These are phyloP conservation scores for Rhizopogon rudus DNA, from an alignment of 768 basidiomycete species.

Conservation along the genomic window DNA sequence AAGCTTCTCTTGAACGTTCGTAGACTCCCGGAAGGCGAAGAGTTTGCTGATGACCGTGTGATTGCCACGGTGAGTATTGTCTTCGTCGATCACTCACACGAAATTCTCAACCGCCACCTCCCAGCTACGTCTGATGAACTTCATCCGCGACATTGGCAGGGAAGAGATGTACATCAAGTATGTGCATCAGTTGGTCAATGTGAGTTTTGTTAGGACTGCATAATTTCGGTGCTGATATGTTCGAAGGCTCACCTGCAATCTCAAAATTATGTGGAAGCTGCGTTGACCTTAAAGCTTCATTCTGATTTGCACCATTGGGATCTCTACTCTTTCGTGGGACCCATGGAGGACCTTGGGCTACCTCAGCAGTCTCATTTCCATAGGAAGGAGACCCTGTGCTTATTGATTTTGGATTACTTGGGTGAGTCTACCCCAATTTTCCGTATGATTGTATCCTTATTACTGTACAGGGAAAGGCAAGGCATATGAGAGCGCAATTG, in stretches of 20 bases:
- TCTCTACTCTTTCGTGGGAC: slow-evolving; percentile 70
- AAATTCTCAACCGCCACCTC: slow-evolving; percentile 6
- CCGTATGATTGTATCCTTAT: slow-evolving; percentile 3
- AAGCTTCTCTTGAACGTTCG: slow-evolving; percentile 85
- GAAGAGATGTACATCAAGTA: slow-evolving; percentile 96
- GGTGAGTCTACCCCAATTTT: slow-evolving; percentile 39
- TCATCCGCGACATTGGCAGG: slow-evolving; percentile 85
- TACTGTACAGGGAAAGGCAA: slow-evolving; percentile 75
- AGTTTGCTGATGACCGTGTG: slow-evolving; percentile 91
- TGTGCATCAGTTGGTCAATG: slow-evolving; percentile 90
- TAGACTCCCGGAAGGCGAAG: slow-evolving; percentile 87
- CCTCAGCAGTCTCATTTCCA: slow-evolving; percentile 94
- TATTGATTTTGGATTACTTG: slow-evolving; percentile 91
- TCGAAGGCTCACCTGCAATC: slow-evolving; percentile 79
- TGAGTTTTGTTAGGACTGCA: slow-evolving; percentile 30
- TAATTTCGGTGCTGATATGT: slow-evolving; percentile 9
- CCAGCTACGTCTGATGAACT: slow-evolving; percentile 87
- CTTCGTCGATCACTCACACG: neutral
- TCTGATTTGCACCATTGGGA: slow-evolving; percentile 94
- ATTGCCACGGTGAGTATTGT: slow-evolving; percentile 67
- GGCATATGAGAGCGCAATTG: slow-evolving; percentile 94
- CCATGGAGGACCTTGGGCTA: slow-evolving; percentile 85
- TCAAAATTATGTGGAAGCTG: slow-evolving; percentile 91
- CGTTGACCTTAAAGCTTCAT: slow-evolving; percentile 88
- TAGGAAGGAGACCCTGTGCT: slow-evolving; percentile 87